Base-by-base conservation (phyloP, 1,284 basidiomycete species). In the Puccinia polysora region DNA sequence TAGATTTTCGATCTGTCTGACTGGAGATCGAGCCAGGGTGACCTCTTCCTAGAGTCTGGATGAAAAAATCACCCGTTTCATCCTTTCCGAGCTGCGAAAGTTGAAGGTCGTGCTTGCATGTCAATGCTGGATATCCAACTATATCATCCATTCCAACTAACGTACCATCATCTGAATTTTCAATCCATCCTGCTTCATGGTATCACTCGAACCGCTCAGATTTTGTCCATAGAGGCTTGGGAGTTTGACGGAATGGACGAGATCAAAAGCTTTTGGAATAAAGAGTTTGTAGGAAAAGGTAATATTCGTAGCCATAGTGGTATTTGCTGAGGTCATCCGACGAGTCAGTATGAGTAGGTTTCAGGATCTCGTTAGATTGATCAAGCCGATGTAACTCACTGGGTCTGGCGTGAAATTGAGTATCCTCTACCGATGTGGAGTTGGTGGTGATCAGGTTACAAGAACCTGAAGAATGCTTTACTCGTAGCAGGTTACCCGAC, bases 221-320 rank as follows among this genome's bases (percentile, higher is more conserved):
- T 28, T 20, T 40, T 25, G n/a, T 36, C 56, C 56, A 40, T 59
- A 59, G 36, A 59, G 20, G 25, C 56, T 38, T 15, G 56, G 56
- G 43, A 59, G 56, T 40, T 40, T 40, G 15, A 59, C 32, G 28
- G 18, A 12, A 23, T 3, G 23, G 15, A 38, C 20, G 56, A 59
- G 43, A 8, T 40, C 56, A 59, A 59, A 59, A 34, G 23, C 30
- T 38, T 59, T 25, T 20, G 56, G 56, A 23, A 59, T 40, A 14
- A 59, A 59, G 28, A 59, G 36, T 2, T 23, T 59, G 56, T 40
- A 59, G 18, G 56, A 59, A 40, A 59, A 40, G 6, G 56, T 59
- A 23, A 59, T 14, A 38, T 59, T 59, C 43, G 38, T 59, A 5
- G 56, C 34, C 43, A 14, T 7, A 38, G 36, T 40, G 36, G 43